Evolutionary conservation across 1,284 basidiomycete genomes (phyloP), one percentile per base, ranked within the genome.

Genomic region (Coniophora puteana): DNA sequence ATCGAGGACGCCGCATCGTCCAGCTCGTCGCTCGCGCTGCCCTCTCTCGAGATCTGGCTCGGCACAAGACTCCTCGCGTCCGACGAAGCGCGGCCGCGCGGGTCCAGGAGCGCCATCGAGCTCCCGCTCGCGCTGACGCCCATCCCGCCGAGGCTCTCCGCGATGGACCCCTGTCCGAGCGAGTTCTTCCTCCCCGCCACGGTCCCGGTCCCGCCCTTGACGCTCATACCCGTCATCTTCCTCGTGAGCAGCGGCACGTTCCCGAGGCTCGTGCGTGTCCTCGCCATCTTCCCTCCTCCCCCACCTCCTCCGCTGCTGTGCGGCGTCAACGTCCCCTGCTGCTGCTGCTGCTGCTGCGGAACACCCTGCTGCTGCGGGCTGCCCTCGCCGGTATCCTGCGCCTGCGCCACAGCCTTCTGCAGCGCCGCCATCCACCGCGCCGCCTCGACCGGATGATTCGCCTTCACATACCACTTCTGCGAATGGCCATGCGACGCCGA

Each of bases 401-500:
- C n/a, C n/a, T n/a, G n/a, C n/a, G n/a, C n/a, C n/a, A n/a, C n/a
- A n/a, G n/a, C n/a, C n/a, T n/a, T n/a, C n/a, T n/a, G n/a, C 29
- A 31, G n/a, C 8, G 29, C 29, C 0, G 79, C 75, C 0, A 77
- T 78, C 93, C 93, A 96, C n/a, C 90, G 75, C 3, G 84, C 76
- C 3, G 91, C 89, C 61, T 96, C 93, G 3, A 89, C 88, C 0
- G 88, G 87, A 48, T 94, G 91, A 45, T 86, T 90, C 1, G 93
- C 93, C 50, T 90, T 91, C 59, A 98, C 75, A 58, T 89, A 96
- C 79, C 93, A 91, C 59, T 88, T 91, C 51, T 87, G 85, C 3
- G 47, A 49, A 40, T 70, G 66, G 1, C 73, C 69, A 8, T 71
- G 68, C 12, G 68, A 63, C 2, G 78, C 76, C 5, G 67, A 64